Percentiles rank a stretch among this genome's conserved stretches.
Conservation (phyloP, 345 rosid genomes). For the Eucalyptus victrix region DNA sequence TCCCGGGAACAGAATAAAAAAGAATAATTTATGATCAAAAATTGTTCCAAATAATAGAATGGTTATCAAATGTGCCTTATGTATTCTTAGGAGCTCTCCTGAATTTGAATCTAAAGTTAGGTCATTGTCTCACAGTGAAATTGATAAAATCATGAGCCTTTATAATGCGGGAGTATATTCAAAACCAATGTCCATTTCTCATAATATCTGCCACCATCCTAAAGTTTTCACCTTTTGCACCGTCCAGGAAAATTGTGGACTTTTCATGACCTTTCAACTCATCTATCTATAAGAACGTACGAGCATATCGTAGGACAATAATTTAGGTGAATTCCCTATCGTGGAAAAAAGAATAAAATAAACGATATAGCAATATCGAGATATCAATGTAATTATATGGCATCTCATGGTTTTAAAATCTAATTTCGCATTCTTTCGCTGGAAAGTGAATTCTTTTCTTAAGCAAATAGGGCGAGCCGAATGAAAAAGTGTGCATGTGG, state of each 20-base stretch:
- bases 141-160: neutral
- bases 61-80: too few species aligned
- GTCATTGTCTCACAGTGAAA: neutral
- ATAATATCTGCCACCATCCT: neutral
- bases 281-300: neutral
- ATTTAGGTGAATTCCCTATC: neutral
- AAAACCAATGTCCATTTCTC: neutral
- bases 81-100: rapidly evolving
- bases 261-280: neutral
- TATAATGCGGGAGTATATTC: neutral
- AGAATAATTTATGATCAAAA: rapidly evolving
- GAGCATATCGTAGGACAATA: neutral
- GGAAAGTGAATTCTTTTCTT: neutral
- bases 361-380: neutral
- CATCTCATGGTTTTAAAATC: neutral
- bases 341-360: neutral
- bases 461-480: neutral
- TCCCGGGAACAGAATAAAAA: rapidly evolving
- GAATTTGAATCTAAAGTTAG: neutral
- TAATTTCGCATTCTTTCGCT: neutral
- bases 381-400: neutral
- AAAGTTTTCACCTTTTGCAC: neutral
- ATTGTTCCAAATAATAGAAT: rapidly evolving
- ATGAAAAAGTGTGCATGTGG: neutral
- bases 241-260: neutral